Base-by-base conservation (phyloP, 495 filamentous ascomycete genomes). In the Melanomma pulvis-pyrius region DNA sequence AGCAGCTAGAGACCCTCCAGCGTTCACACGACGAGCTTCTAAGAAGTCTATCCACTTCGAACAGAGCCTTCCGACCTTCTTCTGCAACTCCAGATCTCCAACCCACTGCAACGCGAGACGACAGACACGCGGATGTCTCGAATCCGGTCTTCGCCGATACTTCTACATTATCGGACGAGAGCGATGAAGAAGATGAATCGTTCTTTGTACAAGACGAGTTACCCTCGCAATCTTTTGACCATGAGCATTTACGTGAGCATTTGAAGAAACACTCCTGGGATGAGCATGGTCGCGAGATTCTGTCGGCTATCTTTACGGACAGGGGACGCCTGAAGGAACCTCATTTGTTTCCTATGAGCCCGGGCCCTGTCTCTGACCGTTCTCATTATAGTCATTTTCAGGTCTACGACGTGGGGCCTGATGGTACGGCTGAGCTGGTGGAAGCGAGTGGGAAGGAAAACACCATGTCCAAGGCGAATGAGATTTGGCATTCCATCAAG, bases 391-490 rank as follows among this genome's bases (percentile, higher is more conserved):
- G 77, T 7, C 81, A 79, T 49, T 83, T 80, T 54, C 79, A 79
- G 49, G 75, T 86, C 7, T 83, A 81, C 57, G 82, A 84, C 61
- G 74, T 86, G 19, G 77, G 78, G 1, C 67, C 64, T 21, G 77
- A 83, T 62, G 79, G 78, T 21, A 66, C 70, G 0, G 71, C 78
- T 1, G 28, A 76, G 13, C 60, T 67, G 12, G 72, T 76, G 17
- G 73, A 75, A 19, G 56, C 56, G 8, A 52, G 46, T 34, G 55
- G 54, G 12, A 44, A 44, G 9, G 64, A 65, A 6, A 68, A 75
- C 7, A 74, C 22, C 55, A 73, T 2, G 62, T 70, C 73, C 22
- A 75, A 72, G 25, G 74, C 78, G 0, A 71, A 69, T 24, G 74
- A 71, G 28, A 78, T 79, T 11, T 83, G 79, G 81, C 72, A 74